Base-by-base conservation (phyloP, 2,329 filamentous ascomycete species). In the Xylariaceae sp. region DNA sequence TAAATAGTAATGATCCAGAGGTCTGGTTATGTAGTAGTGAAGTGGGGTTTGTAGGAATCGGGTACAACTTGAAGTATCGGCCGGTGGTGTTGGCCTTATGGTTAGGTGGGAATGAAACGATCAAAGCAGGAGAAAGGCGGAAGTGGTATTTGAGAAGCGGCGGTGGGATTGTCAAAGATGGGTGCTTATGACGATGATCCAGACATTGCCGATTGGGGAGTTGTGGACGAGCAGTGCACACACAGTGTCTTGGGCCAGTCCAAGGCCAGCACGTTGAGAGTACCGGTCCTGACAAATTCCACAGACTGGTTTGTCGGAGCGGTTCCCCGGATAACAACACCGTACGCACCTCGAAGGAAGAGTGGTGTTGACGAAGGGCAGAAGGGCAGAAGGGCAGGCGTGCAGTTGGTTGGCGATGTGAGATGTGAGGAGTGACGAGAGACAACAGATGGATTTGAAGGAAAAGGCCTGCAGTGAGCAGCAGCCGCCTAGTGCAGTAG, bases 171-270 rank as follows among this genome's bases (percentile, higher is more conserved):
- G 30, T 51, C 40, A 49, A 45, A 51, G 49, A 22, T 47, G 32
- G 40, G 48, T 50, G 51, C 45, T 46, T 54, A 54, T 51, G 50
- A 53, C 32, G 54, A 54, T n/a, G 49, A 52, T 34, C 46, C 50
- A 58, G 51, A 47, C 53, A 58, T 51, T 43, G 56, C 56, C 51
- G 47, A 56, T 53, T 54, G 44, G 44, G 41, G 54, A 34, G 53
- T 34, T 37, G 48, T 50, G 49, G 57, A 49, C 21, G 51, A 59
- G 54, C 43, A 43, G 48, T 53, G 56, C 53, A 55, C 57, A 26
- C 26, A 59, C 53, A 56, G 56, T 56, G 54, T 52, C 42, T 51
- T 13, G 46, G 53, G 47, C 29, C 22, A 30, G 37, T 44, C 16
- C 46, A 37, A 9, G 36, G 7, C 6, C 15, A 37, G 36, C 4